Percentiles rank a stretch among this genome's conserved stretches.
Evolutionary conservation across 225 moss, liverwort and hornwort species (phyloP).

Genomic region (Anthoceros angustus): DNA sequence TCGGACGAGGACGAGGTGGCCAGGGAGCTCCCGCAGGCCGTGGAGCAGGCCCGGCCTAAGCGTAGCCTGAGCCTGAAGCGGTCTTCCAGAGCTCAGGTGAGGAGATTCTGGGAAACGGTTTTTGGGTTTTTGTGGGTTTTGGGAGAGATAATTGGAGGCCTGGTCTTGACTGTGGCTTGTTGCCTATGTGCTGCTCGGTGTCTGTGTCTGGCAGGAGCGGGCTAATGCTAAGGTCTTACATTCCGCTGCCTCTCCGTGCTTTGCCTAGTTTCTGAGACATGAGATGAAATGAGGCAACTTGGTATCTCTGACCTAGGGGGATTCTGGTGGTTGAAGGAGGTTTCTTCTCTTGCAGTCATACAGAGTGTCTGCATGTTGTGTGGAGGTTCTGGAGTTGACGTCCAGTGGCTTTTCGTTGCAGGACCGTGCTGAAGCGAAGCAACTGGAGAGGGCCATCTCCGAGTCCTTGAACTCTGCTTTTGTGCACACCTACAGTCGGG

Average conservation of each 20-base stretch:
- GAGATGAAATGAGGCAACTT: background rate
- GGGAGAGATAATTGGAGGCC: background rate
- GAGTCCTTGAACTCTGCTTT: background rate
- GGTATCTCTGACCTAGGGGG: background rate
- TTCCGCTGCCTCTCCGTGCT: background rate
- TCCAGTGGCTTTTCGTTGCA: background rate
- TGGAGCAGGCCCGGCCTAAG: background rate
- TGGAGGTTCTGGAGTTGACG: background rate
- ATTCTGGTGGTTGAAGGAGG: background rate
- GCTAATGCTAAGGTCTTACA: background rate
- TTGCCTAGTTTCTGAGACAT: background rate
- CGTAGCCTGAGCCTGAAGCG: background rate
- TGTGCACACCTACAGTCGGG: background rate
- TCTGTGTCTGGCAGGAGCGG: background rate
- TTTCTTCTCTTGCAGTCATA: background rate
- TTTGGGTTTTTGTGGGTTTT: background rate
- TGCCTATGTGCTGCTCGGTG: background rate
- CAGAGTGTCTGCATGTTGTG: background rate
- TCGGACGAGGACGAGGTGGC: background rate
- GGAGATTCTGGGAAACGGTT: background rate
- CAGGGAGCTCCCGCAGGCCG: background rate
- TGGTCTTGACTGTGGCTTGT: background rate
- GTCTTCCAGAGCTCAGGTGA: constrained; percentile 2
- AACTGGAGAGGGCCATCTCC: background rate
- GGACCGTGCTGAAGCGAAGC: background rate